Conservation (phyloP, 306 rosid genomes). For the Delonix regia region DNA sequence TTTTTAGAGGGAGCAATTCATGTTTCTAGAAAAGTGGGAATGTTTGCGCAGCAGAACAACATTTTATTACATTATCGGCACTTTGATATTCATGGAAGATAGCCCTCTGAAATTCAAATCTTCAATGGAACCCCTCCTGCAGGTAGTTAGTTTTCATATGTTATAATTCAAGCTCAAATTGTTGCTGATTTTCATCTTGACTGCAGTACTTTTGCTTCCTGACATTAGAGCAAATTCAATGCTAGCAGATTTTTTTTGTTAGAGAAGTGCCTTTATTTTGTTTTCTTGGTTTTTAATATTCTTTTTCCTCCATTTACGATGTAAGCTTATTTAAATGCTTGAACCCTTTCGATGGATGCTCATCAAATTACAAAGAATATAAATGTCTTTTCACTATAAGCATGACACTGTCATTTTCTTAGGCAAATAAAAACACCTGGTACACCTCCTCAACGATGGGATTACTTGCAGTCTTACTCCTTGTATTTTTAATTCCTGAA, state of each 20-base stretch:
- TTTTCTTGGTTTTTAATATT: neutral
- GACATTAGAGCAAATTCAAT: slow-evolving; percentile 14
- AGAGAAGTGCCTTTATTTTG: slow-evolving; percentile 4
- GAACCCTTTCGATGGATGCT: slow-evolving; percentile 14
- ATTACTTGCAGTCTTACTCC: neutral
- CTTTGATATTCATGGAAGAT: slow-evolving; percentile 46
- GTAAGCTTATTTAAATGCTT: too few relatives aligned
- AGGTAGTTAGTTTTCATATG: slow-evolving; percentile 38
- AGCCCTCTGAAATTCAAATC: slow-evolving; percentile 44
- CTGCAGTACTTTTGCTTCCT: neutral
- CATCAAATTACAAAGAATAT: neutral
- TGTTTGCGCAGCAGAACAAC: slow-evolving; percentile 52
- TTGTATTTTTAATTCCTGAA: neutral
- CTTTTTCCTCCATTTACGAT: too few relatives aligned
- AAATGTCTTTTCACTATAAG: too few relatives aligned
- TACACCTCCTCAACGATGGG: neutral
- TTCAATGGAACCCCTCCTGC: slow-evolving; percentile 45
- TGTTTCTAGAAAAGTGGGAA: slow-evolving; percentile 42
- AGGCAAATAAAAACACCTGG: neutral
- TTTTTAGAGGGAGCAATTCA: slow-evolving; percentile 47
- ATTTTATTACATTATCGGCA: slow-evolving; percentile 42
- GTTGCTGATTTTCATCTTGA: too few relatives aligned
- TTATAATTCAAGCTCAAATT: slow-evolving; percentile 17
- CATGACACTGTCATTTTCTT: neutral
- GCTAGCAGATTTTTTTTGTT: neutral